phyloP scores from a whole-genome alignment of 1,284 basidiomycete species.

The Ganoderma lucidum region DNA sequence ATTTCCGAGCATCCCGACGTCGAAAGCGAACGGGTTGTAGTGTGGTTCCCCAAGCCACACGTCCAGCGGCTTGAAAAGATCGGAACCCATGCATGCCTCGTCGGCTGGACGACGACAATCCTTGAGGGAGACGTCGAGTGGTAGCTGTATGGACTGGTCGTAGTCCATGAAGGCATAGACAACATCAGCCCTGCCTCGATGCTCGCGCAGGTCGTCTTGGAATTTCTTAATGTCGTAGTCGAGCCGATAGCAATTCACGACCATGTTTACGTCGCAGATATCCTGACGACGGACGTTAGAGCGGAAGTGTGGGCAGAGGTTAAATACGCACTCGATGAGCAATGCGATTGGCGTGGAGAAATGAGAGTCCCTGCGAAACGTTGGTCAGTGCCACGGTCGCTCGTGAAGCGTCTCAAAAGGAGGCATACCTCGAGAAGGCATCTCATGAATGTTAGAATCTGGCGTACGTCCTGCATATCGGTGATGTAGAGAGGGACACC shows the following conservation, averaged over 20 bases:
- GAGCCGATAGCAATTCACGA: constrained; percentile 10
- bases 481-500: not conserved
- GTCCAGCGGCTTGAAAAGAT: not conserved
- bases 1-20: constrained; percentile 25
- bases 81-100: not conserved
- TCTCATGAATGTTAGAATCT: not conserved
- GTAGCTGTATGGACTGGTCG: no score
- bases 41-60: no score
- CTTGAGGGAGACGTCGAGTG: no score
- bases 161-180: constrained; percentile 5
- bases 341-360: constrained; percentile 1
- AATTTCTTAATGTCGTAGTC: constrained; percentile 1
- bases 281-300: constrained; percentile 2
- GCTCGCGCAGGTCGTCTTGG: constrained; percentile 10
- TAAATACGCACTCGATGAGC: not conserved
- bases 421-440: not conserved
- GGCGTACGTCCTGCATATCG: not conserved
- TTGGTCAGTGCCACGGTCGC: no score
- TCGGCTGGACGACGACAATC: no score
- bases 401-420: not conserved
- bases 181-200: not conserved
- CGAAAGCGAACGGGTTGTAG: constrained; percentile 27
- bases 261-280: constrained; percentile 12
- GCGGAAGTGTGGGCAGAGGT: no score
- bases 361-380: not conserved